These are phyloP conservation scores for Calvatia gigantea DNA, from an alignment of 768 basidiomycete species.

Conservation along the genomic window DNA sequence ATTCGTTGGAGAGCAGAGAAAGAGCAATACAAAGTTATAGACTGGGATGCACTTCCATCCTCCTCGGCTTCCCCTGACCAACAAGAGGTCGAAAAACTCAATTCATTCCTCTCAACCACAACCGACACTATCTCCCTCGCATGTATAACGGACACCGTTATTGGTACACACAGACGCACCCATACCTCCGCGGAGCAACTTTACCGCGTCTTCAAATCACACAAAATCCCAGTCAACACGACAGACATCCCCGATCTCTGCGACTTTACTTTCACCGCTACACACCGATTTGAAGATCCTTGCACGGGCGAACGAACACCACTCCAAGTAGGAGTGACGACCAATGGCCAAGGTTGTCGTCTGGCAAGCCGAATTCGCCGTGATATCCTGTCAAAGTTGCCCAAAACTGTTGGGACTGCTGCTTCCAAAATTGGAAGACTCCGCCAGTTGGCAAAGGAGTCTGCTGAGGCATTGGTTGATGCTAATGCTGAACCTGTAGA, in stretches of 20 bases:
- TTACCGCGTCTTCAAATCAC: slow-evolving; percentile 47
- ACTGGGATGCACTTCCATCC: slow-evolving; percentile 45
- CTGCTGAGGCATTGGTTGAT: slow-evolving; percentile 18
- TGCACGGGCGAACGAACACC: slow-evolving; percentile 41
- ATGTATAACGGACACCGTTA: slow-evolving; percentile 79
- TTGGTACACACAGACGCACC: slow-evolving; percentile 37
- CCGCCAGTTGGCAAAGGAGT: slow-evolving; percentile 47
- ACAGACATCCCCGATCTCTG: slow-evolving; percentile 84
- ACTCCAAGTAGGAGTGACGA: slow-evolving; percentile 80
- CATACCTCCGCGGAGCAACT: slow-evolving; percentile 56
- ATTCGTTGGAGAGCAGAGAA: slow-evolving; percentile 58
- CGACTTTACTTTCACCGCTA: slow-evolving; percentile 85
- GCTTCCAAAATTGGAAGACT: slow-evolving; percentile 72
- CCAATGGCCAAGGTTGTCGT: slow-evolving; percentile 89
- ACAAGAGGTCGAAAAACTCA: slow-evolving; percentile 43
- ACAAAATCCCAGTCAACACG: slow-evolving; percentile 77
- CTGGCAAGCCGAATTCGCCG: slow-evolving; percentile 75
- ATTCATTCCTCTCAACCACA: slow-evolving; percentile 37
- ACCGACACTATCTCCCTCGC: slow-evolving; percentile 43
- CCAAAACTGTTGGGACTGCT: slow-evolving; percentile 69
- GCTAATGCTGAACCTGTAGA: slow-evolving; percentile 15
- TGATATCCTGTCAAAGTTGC: slow-evolving; percentile 75
- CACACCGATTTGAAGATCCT: slow-evolving; percentile 72
- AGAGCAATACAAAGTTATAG: slow-evolving; percentile 54
- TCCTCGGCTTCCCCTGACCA: slow-evolving; percentile 23